Conservation (phyloP, 768 basidiomycete species). For the Pulveroboletus ravenelii region DNA sequence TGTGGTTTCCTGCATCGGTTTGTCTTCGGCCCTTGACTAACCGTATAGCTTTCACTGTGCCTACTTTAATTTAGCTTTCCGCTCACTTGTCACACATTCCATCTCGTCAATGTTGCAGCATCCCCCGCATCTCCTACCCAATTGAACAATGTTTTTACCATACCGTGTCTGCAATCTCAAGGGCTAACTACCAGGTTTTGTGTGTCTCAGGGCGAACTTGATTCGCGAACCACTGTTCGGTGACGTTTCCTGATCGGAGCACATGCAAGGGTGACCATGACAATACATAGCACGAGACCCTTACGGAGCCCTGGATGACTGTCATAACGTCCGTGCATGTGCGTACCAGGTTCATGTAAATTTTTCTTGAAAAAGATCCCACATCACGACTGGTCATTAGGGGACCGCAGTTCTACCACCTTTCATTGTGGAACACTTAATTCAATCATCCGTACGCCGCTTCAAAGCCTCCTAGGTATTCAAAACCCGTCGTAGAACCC, state of each 20-base stretch:
- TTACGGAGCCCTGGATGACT: not conserved
- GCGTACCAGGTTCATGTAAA: too few species aligned
- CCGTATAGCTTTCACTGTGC: slow-evolving; percentile 28
- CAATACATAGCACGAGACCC: slow-evolving; percentile 11
- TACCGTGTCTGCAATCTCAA: slow-evolving; percentile 29
- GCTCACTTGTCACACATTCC: slow-evolving; percentile 28
- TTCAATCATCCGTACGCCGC: too few species aligned
- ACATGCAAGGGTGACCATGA: slow-evolving; percentile 8
- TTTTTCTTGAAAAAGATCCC: too few species aligned
- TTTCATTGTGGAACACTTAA: too few species aligned
- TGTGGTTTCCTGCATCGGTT: slow-evolving; percentile 32
- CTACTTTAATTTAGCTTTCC: slow-evolving; percentile 31
- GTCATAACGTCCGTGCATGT: too few species aligned
- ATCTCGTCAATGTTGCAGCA: slow-evolving; percentile 45
- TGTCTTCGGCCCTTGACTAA: slow-evolving; percentile 21
- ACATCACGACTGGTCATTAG: too few species aligned
- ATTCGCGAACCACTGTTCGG: not conserved
- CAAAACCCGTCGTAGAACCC: too few species aligned
- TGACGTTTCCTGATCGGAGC: slow-evolving; percentile 9
- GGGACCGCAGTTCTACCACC: too few species aligned
- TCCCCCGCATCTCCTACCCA: slow-evolving; percentile 35
- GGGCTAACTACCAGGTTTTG: slow-evolving; percentile 28
- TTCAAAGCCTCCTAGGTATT: too few species aligned
- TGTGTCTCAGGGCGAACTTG: slow-evolving; percentile 7
- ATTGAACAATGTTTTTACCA: slow-evolving; percentile 38